Evolutionary conservation across 164 flowering plant species (phyloP), one percentile per base, ranked within the genome.

Genomic region (Aristolochia fimbriata): DNA sequence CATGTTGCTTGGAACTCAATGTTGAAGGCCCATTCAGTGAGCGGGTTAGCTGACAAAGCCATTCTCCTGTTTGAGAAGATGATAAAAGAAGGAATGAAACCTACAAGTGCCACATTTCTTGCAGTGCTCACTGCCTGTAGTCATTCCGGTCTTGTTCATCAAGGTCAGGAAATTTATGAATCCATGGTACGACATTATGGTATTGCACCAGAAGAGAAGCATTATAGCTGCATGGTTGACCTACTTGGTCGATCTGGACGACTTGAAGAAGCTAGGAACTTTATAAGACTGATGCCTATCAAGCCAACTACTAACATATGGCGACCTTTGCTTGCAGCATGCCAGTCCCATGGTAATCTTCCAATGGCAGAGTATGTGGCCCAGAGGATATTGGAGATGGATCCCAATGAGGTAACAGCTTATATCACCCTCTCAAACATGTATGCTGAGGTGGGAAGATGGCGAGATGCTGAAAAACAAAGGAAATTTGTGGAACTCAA

Each of bases 251-350:
- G 74, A 55, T 64, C 62, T 23, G 74, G 71, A 17, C 67, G 45
- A 23, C 53, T 69, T 1, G 64, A 69, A 24, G 55, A 66, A 25
- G 73, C 76, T 20, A 60, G 41, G 52, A 59, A 66, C 23, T 69
- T 69, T 24, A 64, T 70, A 41, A 50, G 57, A 7, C 55, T 24
- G 47, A 31, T 68, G 27, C 68, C 69, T 1, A 47, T 61, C 17
- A 47, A 52, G 49, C 71, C 69, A 15, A 65, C 22, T 33, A 66
- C 66, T 41, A 46, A 66, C 14, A 49, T 72, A 47, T 65, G 66
- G 69, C 59, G 75, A 65, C 71, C 75, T 25, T 41, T 72, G 55
- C 71, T 72, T 53, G 71, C 75, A n/a, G 71, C 75, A 25, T 64
- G 71, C 49, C 56, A 66, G 59, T 52, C 21, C 63, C 55, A 58